These are phyloP conservation scores for Saksenaea vasiformis DNA, from an alignment of 371 early-diverging fungal genomes.

Conservation along the genomic window DNA sequence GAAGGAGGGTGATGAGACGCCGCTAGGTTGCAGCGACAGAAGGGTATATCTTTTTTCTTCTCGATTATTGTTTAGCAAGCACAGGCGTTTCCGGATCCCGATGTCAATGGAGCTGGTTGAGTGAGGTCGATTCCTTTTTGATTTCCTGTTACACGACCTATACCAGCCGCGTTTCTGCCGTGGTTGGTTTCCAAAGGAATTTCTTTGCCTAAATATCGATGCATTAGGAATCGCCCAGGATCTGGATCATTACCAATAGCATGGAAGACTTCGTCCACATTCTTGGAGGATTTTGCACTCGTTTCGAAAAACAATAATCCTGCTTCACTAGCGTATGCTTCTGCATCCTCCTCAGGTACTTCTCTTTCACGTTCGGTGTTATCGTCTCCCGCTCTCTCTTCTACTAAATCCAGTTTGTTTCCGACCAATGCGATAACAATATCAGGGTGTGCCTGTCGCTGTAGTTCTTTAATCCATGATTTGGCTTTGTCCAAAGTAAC, in stretches of 20 bases:
- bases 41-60: too few relatives aligned
- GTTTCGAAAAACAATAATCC: slow-evolving; percentile 88
- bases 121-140: slow-evolving; percentile 19
- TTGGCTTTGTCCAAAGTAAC: slow-evolving; percentile 97
- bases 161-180: slow-evolving; percentile 5
- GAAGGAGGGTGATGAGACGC: too few relatives aligned
- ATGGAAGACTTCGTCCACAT: slow-evolving; percentile 78
- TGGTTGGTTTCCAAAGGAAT: slow-evolving; percentile 17
- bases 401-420: slow-evolving; percentile 88
- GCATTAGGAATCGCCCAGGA: slow-evolving; percentile 1
- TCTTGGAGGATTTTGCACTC: slow-evolving; percentile 82
- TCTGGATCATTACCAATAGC: slow-evolving; percentile 33
- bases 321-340: slow-evolving; percentile 81
- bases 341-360: slow-evolving; percentile 59
- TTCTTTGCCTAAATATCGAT: slow-evolving; percentile 12
- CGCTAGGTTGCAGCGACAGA: too few relatives aligned
- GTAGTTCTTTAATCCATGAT: slow-evolving; percentile 98
- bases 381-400: slow-evolving; percentile 15
- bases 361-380: slow-evolving; percentile 38
- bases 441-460: slow-evolving; percentile 92
- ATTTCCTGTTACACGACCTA: neutral
- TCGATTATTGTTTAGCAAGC: slow-evolving; percentile 12
- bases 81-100: slow-evolving; percentile 11
- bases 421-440: slow-evolving; percentile 98
- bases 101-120: slow-evolving; percentile 9